These are phyloP conservation scores for Suillus americanus DNA, from an alignment of 768 basidiomycete species.

Conservation along the genomic window DNA sequence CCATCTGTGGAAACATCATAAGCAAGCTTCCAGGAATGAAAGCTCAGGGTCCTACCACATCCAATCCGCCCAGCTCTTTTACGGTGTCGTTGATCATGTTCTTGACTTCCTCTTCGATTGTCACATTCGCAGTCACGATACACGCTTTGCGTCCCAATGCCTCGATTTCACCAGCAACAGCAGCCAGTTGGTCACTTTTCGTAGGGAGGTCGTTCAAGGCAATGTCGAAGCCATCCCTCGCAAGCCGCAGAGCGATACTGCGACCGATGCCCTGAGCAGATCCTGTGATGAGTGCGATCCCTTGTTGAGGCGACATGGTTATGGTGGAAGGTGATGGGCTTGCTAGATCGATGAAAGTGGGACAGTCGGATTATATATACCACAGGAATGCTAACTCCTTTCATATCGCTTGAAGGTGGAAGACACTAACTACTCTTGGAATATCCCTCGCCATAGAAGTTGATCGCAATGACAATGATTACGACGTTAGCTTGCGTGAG, in stretches of 20 bases:
- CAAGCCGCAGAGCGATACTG: conserved; percentile 27
- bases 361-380: neutral
- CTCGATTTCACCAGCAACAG: conserved; percentile 14
- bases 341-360: neutral
- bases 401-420: neutral
- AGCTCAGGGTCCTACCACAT: conserved; percentile 12
- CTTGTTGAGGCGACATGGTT: conserved; percentile 13
- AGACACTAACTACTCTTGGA: conserved; percentile 3
- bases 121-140: conserved; percentile 11
- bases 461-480: neutral
- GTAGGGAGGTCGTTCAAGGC: conserved; percentile 24
- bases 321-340: neutral
- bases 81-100: conserved; percentile 14
- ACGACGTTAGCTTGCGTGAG: neutral
- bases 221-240: conserved; percentile 27
- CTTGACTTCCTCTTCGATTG: conserved; percentile 16
- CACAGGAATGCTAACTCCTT: neutral
- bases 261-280: conserved; percentile 26
- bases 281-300: conserved; percentile 25
- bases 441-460: neutral
- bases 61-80: conserved; percentile 10
- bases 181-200: conserved; percentile 9
- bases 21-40: neutral
- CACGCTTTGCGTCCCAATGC: conserved; percentile 8
- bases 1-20: conserved; percentile 14